Evolutionary conservation across 805 yeast species (phyloP).

Genomic region (Starmerella tilneyi): DNA sequence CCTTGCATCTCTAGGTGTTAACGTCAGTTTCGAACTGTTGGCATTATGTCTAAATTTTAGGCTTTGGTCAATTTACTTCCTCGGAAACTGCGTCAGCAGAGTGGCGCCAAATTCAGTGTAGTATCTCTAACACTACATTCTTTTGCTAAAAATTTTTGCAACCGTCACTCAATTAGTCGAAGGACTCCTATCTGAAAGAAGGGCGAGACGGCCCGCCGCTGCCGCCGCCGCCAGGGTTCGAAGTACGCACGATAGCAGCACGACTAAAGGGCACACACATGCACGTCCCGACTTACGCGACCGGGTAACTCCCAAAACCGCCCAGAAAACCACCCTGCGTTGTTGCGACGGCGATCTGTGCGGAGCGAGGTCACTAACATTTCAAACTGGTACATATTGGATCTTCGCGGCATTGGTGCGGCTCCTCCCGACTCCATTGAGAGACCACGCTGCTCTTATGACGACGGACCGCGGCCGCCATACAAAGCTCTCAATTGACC

Average conservation of each 20-base stretch:
- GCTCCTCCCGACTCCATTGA: neutral
- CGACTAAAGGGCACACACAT: conserved; percentile 4
- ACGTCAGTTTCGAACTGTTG: too few species aligned
- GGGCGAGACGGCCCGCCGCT: too few species aligned
- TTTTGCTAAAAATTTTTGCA: too few species aligned
- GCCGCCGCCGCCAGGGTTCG: neutral
- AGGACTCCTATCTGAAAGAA: too few species aligned
- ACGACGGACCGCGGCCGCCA: neutral
- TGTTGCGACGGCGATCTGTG: neutral
- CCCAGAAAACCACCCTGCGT: conserved; percentile 1
- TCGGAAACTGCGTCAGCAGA: too few species aligned
- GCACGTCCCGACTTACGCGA: conserved; percentile 9
- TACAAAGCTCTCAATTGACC: neutral
- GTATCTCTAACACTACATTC: too few species aligned
- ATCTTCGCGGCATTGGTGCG: neutral
- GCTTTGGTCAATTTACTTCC: too few species aligned
- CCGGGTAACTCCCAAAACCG: neutral
- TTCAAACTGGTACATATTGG: neutral
- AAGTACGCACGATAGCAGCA: conserved; percentile 3
- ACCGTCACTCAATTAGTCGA: too few species aligned
- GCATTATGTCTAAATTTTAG: too few species aligned
- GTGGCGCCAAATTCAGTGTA: too few species aligned
- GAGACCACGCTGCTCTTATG: neutral
- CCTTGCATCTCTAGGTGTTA: too few species aligned
- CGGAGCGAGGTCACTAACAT: neutral